Conservation (phyloP, 1,139 yeast species). For the Eremothecium gossypii region DNA sequence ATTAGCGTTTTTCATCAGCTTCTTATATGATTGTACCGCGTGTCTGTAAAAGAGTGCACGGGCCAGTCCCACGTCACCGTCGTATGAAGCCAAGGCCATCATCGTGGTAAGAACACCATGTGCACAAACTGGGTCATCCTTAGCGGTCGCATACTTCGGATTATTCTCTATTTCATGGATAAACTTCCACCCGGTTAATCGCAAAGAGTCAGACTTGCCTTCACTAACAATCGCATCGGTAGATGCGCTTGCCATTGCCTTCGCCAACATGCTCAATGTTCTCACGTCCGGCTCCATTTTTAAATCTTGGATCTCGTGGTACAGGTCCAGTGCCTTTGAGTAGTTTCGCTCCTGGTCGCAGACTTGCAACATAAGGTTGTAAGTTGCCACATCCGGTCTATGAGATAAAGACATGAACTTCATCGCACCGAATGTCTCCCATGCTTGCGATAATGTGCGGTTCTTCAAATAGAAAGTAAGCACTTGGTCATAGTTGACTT, state of each 20-base stretch:
- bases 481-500: conserved; percentile 52
- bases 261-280: conserved; percentile 57
- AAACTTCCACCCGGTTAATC: conserved; percentile 56
- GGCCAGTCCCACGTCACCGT: conserved; percentile 69
- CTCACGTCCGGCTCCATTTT: conserved; percentile 38
- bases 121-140: conserved; percentile 36
- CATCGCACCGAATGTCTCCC: conserved; percentile 73
- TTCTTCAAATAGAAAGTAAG: conserved; percentile 57
- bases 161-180: conserved; percentile 55
- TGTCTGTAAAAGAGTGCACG: conserved; percentile 62
- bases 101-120: conserved; percentile 51
- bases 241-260: conserved; percentile 69
- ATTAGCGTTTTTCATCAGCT: conserved; percentile 26
- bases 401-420: conserved; percentile 59
- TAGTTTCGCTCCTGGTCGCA: conserved; percentile 53
- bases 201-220: conserved; percentile 22
- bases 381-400: conserved; percentile 59
- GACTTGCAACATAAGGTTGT: conserved; percentile 60
- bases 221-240: conserved; percentile 31
- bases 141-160: conserved; percentile 7
- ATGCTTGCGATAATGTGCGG: conserved; percentile 51
- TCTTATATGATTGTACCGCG: conserved; percentile 34
- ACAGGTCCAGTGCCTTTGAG: conserved; percentile 68
- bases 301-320: conserved; percentile 53
- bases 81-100: conserved; percentile 63